Base-by-base conservation (phyloP, 139 green algal genomes). In the Chlorella sp. region DNA sequence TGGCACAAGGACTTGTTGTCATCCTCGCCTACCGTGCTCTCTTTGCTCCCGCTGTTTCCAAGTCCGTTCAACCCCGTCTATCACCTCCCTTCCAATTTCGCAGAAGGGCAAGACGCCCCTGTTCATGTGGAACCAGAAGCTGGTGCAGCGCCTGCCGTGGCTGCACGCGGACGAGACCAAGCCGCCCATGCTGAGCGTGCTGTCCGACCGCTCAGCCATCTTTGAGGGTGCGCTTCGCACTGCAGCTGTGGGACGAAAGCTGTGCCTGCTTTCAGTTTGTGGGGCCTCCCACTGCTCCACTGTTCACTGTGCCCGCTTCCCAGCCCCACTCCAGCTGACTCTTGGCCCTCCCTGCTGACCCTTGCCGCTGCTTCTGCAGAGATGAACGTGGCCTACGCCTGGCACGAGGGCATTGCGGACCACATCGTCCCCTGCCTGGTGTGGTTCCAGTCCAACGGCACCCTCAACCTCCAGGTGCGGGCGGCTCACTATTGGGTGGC, bases 101-200 rank as follows among this genome's bases (percentile, higher is more conserved):
- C 76, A 82, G 76, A 82, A 28, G 4, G 9, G 11, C 4, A 22
- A 16, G 36, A 83, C 44, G 28, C 77, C 77, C 14, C 60, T 83
- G 77, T 41, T 32, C 58, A 83, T 60, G 58, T 83, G 77, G 77
- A 83, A 83, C 30, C 34, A 73, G 77, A n/a, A 32, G 30, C 77
- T 83, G 41, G 60, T 83, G 40, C 11, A 60, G 38, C 60, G 73
- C 40, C 58, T 83, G 77, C 77, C 60, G 24, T 83, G 77, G 77
- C 58, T 83, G 77, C 77, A 83, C 60, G 60, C 74, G 60, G 58
- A 83, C 77, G 44, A 36, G 8, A 83, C 40, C 5, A 60, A 73
- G 77, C 77, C 56, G 43, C 77, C 77, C 38, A 83, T 83, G 77
- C 77, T 83, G 24, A 74, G 60, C 77, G 77, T 83, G 77, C 77